Conservation (phyloP, 495 filamentous ascomycete genomes). For the Cenococcum geophilum region DNA sequence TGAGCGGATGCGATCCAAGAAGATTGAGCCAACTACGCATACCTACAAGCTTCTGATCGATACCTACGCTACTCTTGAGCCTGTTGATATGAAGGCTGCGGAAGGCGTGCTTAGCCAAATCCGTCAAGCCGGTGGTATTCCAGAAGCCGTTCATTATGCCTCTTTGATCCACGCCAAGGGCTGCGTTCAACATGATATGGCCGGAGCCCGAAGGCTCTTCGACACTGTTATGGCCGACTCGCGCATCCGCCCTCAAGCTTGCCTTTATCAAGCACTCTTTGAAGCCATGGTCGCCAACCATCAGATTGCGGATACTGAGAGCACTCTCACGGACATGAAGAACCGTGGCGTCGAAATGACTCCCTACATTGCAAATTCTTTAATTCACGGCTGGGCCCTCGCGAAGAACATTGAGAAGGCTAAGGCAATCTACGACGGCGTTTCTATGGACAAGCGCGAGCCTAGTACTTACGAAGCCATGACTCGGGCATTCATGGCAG, state of each 20-base stretch:
- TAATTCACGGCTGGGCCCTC: slow-evolving; percentile 96
- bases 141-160: slow-evolving; percentile 92
- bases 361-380: slow-evolving; percentile 95
- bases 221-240: slow-evolving; percentile 64
- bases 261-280: slow-evolving; percentile 91
- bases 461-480: slow-evolving; percentile 99
- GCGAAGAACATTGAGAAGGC: slow-evolving; percentile 76
- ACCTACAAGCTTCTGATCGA: slow-evolving; percentile 98
- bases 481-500: slow-evolving; percentile 85
- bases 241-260: slow-evolving; percentile 64
- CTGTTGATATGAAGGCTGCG: slow-evolving; percentile 83
- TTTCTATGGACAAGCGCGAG: slow-evolving; percentile 72
- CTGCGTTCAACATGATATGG: slow-evolving; percentile 87
- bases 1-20: slow-evolving; percentile 80
- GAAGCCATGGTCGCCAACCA: slow-evolving; percentile 96
- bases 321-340: slow-evolving; percentile 68
- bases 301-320: slow-evolving; percentile 63
- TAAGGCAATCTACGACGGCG: slow-evolving; percentile 66
- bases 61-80: slow-evolving; percentile 88
- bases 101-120: slow-evolving; percentile 79
- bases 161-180: slow-evolving; percentile 94
- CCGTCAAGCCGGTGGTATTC: slow-evolving; percentile 60
- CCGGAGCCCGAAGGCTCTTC: slow-evolving; percentile 73
- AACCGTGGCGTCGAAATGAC: slow-evolving; percentile 72
- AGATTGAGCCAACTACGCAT: slow-evolving; percentile 86